Conservation (phyloP, 129 eudicot genomes). For the Centrapalus pauciflorus region DNA sequence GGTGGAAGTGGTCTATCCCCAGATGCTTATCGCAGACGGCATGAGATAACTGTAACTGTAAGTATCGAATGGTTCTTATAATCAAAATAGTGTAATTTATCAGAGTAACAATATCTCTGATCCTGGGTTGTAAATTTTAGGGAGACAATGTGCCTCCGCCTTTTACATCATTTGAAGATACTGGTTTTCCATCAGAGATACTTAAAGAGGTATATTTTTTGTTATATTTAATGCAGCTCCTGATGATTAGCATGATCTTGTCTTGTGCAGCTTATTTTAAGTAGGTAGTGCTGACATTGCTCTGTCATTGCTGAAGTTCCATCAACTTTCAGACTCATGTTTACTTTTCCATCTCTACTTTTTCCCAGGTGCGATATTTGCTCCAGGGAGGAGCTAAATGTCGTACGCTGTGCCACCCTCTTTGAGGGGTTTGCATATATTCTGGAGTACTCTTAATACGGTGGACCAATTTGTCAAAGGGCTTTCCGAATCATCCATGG, state of each 20-base stretch:
- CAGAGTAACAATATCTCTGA: background rate
- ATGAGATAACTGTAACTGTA: constrained; percentile 89
- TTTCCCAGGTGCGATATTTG: constrained; percentile 99
- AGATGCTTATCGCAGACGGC: constrained; percentile 63
- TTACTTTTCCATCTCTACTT: constrained; percentile 44
- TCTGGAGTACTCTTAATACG: constrained; percentile 65
- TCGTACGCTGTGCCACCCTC: constrained; percentile 89
- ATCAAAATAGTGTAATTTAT: background rate
- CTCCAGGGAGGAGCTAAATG: constrained; percentile 99
- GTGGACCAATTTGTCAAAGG: constrained; percentile 68
- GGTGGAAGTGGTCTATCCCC: constrained; percentile 57
- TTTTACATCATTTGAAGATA: constrained; percentile 66
- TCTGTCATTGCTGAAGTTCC: constrained; percentile 50
- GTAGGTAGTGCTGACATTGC: constrained; percentile 21
- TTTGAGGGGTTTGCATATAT: constrained; percentile 51
- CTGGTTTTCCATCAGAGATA: constrained; percentile 85
- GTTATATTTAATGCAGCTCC: constrained; percentile 11
- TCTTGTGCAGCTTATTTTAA: constrained; percentile 16
- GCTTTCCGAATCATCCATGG: constrained; percentile 84
- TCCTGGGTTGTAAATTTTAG: constrained; percentile 14
- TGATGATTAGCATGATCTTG: constrained; percentile 13
- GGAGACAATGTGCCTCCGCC: constrained; percentile 79
- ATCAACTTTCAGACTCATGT: constrained; percentile 55
- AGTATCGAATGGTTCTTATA: constrained; percentile 18
- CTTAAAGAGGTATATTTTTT: constrained; percentile 73